Evolutionary conservation across 768 basidiomycete genomes (phyloP).

Genomic region (Tylopilus intermedius): DNA sequence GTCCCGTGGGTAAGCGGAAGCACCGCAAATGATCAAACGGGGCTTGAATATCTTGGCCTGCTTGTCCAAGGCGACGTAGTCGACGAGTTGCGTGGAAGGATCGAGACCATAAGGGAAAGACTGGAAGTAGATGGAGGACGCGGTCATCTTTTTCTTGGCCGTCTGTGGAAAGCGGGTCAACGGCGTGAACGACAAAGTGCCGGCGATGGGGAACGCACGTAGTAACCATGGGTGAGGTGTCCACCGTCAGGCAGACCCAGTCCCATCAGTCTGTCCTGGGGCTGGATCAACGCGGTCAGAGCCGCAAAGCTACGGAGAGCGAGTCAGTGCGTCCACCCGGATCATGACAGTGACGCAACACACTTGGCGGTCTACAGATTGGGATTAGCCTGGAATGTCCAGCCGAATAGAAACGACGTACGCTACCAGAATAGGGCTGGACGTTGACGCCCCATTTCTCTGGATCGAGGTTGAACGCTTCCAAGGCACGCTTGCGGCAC

Average conservation of each 20-base stretch:
- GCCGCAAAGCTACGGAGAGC: conserved; percentile 75
- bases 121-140: conserved; percentile 99
- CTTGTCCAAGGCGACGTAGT: conserved; percentile 73
- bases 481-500: conserved; percentile 91
- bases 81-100: conserved; percentile 80
- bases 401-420: conserved; percentile 37
- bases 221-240: conserved; percentile 96
- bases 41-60: conserved; percentile 97
- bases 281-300: conserved; percentile 91
- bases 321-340: conserved; percentile 10
- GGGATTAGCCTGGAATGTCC: conserved; percentile 5
- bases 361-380: conserved; percentile 77
- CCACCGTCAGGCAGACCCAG: conserved; percentile 97
- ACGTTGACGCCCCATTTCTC: conserved; percentile 97
- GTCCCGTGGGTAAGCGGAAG: conserved; percentile 96
- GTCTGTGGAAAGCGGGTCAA: conserved; percentile 46
- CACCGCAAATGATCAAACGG: conserved; percentile 92
- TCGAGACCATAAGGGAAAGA: conserved; percentile 90
- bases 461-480: conserved; percentile 94
- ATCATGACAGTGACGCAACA: conserved; percentile 22
- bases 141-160: conserved; percentile 99
- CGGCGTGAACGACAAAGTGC: not conserved
- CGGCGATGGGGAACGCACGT: conserved; percentile 45
- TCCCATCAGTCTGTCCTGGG: conserved; percentile 98
- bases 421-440: conserved; percentile 93